phyloP scores from a whole-genome alignment of 73 alveolate genomes.

The Durusdinium trenchii region DNA sequence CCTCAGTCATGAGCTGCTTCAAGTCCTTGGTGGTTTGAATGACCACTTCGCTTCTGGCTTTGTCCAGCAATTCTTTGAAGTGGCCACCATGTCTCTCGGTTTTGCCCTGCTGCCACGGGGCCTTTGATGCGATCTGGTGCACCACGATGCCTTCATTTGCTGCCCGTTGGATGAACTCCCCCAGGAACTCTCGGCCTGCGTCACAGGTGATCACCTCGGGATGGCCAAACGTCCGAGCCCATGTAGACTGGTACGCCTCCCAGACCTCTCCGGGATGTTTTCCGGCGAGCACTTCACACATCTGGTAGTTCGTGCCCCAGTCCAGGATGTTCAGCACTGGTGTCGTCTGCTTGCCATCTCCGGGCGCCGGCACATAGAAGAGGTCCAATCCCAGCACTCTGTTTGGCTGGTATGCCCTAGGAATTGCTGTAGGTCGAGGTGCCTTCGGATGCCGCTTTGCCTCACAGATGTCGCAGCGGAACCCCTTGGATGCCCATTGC shows the following conservation, averaged over 20 bases:
- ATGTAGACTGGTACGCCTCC: background rate
- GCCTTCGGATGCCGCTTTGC: background rate
- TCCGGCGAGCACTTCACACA: background rate
- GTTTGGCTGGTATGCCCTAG: background rate
- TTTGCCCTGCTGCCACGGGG: constrained; percentile 50
- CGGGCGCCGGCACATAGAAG: background rate
- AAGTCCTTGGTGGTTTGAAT: background rate
- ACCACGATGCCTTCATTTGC: background rate
- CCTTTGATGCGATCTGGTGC: background rate
- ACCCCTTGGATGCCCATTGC: background rate
- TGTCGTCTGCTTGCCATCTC: background rate
- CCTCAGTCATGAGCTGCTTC: background rate
- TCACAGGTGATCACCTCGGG: background rate
- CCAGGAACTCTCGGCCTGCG: background rate
- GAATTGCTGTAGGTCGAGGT: background rate
- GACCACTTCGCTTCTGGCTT: background rate
- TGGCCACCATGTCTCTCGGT: constrained; percentile 9
- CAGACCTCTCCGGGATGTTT: background rate
- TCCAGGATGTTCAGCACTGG: constrained; percentile 15
- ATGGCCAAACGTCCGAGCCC: constrained; percentile 6
- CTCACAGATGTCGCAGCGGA: background rate
- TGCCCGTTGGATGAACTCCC: background rate
- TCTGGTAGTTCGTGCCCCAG: constrained; percentile 53
- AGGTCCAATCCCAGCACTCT: background rate
- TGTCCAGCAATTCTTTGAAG: background rate